Evolutionary conservation across 1,284 basidiomycete genomes (phyloP), one percentile per base, ranked within the genome.

Genomic region (Vanrija humicola): DNA sequence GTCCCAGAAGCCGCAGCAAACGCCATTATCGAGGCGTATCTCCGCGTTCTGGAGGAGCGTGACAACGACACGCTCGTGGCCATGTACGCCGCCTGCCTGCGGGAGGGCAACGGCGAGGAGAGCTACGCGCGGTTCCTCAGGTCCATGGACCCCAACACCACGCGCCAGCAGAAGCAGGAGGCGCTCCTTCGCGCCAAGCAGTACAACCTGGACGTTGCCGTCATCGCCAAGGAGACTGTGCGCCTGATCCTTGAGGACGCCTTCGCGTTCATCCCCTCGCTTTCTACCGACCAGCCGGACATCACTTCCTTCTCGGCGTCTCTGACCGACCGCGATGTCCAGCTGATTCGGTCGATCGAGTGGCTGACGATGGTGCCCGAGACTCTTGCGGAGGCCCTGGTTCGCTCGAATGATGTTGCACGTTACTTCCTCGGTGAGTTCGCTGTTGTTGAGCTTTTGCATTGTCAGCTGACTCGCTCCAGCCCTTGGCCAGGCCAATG

Each of bases 71-170:
- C 87, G 45, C 82, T 98, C 14, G 92, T 98, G 14, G 93, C 94
- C 0, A 84, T 96, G 80, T 98, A 98, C 70, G 91, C 93, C 1
- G 86, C 89, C 43, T 89, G 89, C 40, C 78, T 98, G 19, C 89
- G 92, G n/a, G 86, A 89, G 56, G 78, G 77, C 58, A 90, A 89
- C 63, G 93, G 93, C 6, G 86, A 95, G 46, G 88, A 92, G 65
- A 88, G 90, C 45, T 98, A 98, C 67, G 93, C 94, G 0, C 79
- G 87, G 64, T 98, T 93, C 84, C 80, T 98, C 29, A 85, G 88
- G 26, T 88, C 87, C 0, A 84, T 96, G 59, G 87, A 86, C 52
- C 81, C 90, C 10, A 82, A 83, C 1, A 82, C 86, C 0, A 84
- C 88, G 54, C 76, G 82, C 46, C 78, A 82, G 29, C 86, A 89